Evolutionary conservation across 1,139 yeast genomes (phyloP).

Genomic region (Hemisphaericaspora subhashii): DNA sequence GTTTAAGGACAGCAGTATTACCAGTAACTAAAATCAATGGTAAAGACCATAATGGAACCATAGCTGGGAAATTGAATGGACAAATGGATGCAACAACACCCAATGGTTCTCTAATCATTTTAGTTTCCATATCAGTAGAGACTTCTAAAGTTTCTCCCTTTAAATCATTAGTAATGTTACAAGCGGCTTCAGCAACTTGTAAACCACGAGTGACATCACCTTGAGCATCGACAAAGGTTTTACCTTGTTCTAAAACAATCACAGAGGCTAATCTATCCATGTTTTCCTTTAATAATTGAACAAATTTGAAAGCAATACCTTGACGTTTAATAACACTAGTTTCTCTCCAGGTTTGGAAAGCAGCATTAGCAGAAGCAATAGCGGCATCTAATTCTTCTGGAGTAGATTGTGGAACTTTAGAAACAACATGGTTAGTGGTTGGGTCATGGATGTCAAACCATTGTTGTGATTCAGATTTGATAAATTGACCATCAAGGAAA

Average conservation of each 20-base stretch:
- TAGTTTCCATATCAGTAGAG: constrained; percentile 75
- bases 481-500: constrained; percentile 58
- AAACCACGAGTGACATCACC: constrained; percentile 81
- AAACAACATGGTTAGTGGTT: constrained; percentile 67
- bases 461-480: constrained; percentile 53
- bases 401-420: constrained; percentile 74
- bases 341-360: constrained; percentile 61
- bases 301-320: constrained; percentile 74
- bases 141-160: constrained; percentile 71
- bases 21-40: constrained; percentile 78
- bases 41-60: constrained; percentile 84
- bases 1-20: constrained; percentile 73
- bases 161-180: constrained; percentile 61
- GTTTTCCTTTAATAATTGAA: constrained; percentile 62
- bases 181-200: constrained; percentile 77
- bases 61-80: constrained; percentile 82
- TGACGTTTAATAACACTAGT: constrained; percentile 67
- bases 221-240: constrained; percentile 73
- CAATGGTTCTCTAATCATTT: constrained; percentile 64
- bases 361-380: constrained; percentile 61
- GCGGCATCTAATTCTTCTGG: constrained; percentile 66
- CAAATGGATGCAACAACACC: constrained; percentile 72
- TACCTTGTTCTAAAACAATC: constrained; percentile 80
- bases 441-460: constrained; percentile 81
- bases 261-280: constrained; percentile 71